Percentiles rank a stretch among this genome's conserved stretches.
These are phyloP conservation scores for Lepiota venenata DNA, from an alignment of 768 basidiomycete species.

Conservation along the genomic window DNA sequence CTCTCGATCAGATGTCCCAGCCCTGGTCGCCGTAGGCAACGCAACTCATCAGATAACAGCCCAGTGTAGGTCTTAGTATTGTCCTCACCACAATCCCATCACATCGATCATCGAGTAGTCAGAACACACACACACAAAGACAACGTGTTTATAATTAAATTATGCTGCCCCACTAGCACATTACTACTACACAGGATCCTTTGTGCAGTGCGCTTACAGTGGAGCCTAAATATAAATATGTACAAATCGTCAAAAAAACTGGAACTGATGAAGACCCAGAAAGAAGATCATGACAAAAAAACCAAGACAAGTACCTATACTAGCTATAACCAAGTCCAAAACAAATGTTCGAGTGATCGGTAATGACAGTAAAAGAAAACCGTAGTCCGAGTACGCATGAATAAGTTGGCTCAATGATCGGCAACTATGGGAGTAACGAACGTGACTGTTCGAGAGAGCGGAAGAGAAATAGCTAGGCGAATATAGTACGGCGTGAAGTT, in stretches of 20 bases:
- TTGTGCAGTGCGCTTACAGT: no score
- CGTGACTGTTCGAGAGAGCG: background rate
- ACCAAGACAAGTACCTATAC: background rate
- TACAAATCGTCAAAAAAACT: background rate
- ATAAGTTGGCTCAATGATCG: background rate
- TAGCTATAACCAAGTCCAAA: constrained; percentile 1
- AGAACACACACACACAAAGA: no score
- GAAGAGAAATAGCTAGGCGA: background rate
- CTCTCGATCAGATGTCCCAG: no score
- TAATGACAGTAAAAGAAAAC: background rate
- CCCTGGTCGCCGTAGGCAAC: no score
- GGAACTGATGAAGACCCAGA: background rate
- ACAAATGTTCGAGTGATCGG: background rate
- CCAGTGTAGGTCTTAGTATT: no score
- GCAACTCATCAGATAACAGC: no score
- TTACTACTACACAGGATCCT: no score
- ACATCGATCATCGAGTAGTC: no score
- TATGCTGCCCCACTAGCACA: no score
- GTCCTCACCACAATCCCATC: no score
- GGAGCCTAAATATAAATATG: background rate
- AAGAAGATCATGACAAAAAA: background rate
- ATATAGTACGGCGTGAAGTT: background rate
- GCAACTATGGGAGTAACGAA: background rate
- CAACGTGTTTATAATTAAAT: no score
- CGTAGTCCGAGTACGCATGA: background rate